Conservation (phyloP, 768 basidiomycete genomes). For the Sporobolomyces pararoseus region DNA sequence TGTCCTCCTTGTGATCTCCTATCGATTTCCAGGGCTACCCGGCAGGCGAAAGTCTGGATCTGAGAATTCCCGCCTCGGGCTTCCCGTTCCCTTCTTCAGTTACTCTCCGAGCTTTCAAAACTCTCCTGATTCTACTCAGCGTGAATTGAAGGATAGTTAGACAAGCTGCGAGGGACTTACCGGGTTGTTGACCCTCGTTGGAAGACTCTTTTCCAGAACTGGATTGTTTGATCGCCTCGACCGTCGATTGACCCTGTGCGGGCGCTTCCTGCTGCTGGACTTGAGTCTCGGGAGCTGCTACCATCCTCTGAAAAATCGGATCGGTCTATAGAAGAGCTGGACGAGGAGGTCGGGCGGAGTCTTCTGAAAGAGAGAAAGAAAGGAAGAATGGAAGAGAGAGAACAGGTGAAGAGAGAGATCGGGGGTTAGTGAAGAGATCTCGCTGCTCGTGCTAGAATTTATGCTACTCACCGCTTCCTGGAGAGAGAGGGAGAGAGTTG, state of each 20-base stretch:
- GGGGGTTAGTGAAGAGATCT: background rate
- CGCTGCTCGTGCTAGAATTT: no score
- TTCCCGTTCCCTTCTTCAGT: no score
- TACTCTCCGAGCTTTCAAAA: no score
- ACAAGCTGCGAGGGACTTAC: conserved; percentile 3
- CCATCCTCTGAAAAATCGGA: conserved; percentile 16
- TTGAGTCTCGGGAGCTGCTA: conserved; percentile 39
- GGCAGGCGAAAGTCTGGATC: no score
- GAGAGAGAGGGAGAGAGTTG: no score
- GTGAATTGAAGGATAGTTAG: no score
- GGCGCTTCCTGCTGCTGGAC: background rate
- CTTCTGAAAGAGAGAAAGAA: background rate
- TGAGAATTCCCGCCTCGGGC: no score
- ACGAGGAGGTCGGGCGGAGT: conserved; percentile 8
- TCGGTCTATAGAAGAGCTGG: background rate
- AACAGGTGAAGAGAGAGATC: background rate
- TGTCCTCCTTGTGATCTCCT: no score
- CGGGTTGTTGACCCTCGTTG: background rate
- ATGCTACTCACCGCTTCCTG: no score
- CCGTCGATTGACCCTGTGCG: background rate
- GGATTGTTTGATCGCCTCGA: background rate
- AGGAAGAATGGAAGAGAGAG: background rate
- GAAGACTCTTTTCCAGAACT: background rate
- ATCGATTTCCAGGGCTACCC: background rate
- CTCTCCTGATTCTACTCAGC: no score